Conservation (phyloP, 2,329 filamentous ascomycete genomes). For the Aspergillus pseudonomiae region DNA sequence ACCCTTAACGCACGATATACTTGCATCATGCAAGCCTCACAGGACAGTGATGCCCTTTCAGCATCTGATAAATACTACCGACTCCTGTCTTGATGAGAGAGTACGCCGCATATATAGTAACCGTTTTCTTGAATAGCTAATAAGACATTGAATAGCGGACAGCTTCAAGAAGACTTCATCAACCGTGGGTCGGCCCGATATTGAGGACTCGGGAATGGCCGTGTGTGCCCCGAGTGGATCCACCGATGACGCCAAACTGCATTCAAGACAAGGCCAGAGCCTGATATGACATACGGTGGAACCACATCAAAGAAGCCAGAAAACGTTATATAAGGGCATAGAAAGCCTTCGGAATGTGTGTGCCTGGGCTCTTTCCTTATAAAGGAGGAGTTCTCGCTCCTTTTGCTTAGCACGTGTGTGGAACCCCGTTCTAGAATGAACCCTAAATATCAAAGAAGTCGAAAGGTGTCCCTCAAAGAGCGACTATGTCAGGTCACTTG, state of each 20-base stretch:
- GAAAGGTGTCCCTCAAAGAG: not conserved
- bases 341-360: not conserved
- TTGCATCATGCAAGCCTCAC: too few relatives aligned
- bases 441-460: not conserved
- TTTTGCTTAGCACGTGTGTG: not conserved
- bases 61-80: not conserved
- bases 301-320: not conserved
- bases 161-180: not conserved
- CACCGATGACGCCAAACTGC: not conserved
- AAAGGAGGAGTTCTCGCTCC: not conserved
- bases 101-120: not conserved
- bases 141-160: not conserved
- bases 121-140: not conserved
- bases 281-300: not conserved
- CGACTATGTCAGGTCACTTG: slow-evolving; percentile 55
- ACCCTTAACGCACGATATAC: too few relatives aligned
- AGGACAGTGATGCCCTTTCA: too few relatives aligned
- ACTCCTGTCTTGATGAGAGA: not conserved
- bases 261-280: not conserved
- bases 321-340: not conserved
- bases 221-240: not conserved
- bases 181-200: not conserved
- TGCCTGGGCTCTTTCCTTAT: not conserved
- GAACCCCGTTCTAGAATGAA: not conserved
- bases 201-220: not conserved